phyloP scores from a whole-genome alignment of 805 yeast genomes.

The Maudiozyma barnettii region DNA sequence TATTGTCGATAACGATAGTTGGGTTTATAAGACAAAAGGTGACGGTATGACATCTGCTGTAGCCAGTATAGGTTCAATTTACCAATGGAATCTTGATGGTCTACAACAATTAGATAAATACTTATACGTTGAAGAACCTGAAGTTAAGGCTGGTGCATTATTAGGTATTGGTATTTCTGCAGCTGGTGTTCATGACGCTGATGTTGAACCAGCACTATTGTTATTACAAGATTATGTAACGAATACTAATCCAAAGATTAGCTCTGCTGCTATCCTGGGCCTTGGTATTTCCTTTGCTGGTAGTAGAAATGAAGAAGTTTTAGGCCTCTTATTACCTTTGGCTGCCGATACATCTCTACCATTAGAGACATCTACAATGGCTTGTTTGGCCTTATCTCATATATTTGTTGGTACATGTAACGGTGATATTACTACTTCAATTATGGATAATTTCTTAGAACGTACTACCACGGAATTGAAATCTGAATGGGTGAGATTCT shows the following conservation, averaged over 20 bases:
- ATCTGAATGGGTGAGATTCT: slow-evolving; percentile 79
- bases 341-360: slow-evolving; percentile 68
- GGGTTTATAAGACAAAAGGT: slow-evolving; percentile 90
- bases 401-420: slow-evolving; percentile 92
- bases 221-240: slow-evolving; percentile 74
- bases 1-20: slow-evolving; percentile 65
- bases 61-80: slow-evolving; percentile 82
- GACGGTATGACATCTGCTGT: slow-evolving; percentile 87
- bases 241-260: slow-evolving; percentile 51
- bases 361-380: slow-evolving; percentile 71
- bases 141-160: slow-evolving; percentile 91
- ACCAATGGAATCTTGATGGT: slow-evolving; percentile 91
- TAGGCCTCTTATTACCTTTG: slow-evolving; percentile 68
- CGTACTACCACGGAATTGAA: slow-evolving; percentile 69
- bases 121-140: slow-evolving; percentile 74
- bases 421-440: slow-evolving; percentile 89
- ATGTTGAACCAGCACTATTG: slow-evolving; percentile 84
- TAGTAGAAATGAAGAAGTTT: slow-evolving; percentile 74
- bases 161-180: slow-evolving; percentile 91
- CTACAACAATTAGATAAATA: slow-evolving; percentile 83
- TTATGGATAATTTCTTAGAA: slow-evolving; percentile 82
- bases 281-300: slow-evolving; percentile 94
- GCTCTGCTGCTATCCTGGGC: slow-evolving; percentile 80
- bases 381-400: slow-evolving; percentile 89
- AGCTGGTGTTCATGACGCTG: slow-evolving; percentile 83